These are phyloP conservation scores for Populus pruinosa DNA, from an alignment of 345 rosid species.

Conservation along the genomic window DNA sequence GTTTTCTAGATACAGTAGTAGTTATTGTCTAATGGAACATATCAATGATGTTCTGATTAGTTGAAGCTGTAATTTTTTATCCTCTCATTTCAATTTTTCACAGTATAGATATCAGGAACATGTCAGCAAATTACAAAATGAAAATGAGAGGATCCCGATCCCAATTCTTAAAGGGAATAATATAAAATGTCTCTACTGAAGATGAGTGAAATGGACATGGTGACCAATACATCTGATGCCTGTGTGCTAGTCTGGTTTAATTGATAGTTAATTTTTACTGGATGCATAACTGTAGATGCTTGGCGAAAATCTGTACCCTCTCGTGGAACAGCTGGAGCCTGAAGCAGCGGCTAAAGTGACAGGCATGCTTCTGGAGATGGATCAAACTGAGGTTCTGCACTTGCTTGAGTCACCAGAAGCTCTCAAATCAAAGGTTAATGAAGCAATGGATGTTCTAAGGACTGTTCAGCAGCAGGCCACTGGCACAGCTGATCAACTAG, in stretches of 20 bases:
- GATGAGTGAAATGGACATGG: background rate
- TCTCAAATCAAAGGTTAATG: conserved; percentile 79
- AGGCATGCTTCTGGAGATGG: conserved; percentile 98
- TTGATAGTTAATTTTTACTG: background rate
- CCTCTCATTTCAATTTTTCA: background rate
- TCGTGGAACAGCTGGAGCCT: conserved; percentile 84
- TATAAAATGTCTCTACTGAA: background rate
- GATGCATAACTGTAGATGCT: conserved; percentile 53
- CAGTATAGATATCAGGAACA: background rate
- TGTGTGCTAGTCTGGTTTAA: background rate
- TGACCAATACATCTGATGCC: background rate
- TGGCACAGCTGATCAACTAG: conserved; percentile 62
- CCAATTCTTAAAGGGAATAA: too few species aligned
- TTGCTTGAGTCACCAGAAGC: conserved; percentile 93
- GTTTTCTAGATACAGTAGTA: background rate
- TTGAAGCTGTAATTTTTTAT: background rate
- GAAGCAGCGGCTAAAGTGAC: conserved; percentile 92
- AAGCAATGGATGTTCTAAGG: conserved; percentile 95
- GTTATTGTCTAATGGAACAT: background rate
- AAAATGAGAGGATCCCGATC: background rate
- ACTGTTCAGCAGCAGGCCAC: conserved; percentile 67
- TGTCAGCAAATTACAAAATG: background rate
- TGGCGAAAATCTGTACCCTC: conserved; percentile 93
- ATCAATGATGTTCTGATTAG: background rate
- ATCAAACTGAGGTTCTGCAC: conserved; percentile 89